Conservation (phyloP, 2,329 filamentous ascomycete genomes). For the Berkeleyomyces rouxiae region DNA sequence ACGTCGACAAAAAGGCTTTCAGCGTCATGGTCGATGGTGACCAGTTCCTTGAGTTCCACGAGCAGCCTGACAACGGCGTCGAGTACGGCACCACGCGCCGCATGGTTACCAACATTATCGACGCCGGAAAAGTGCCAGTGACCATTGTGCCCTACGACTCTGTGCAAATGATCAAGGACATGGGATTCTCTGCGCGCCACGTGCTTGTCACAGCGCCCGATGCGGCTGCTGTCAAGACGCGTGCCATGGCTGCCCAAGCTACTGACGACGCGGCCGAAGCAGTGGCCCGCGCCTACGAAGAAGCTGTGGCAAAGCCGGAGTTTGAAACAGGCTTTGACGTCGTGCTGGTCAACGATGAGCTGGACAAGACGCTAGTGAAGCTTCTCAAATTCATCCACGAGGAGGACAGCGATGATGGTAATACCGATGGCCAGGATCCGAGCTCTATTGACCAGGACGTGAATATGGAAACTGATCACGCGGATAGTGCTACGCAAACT, state of each 20-base stretch:
- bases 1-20: conserved; percentile 39
- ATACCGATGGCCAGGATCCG: not conserved
- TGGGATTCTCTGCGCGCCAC: conserved; percentile 37
- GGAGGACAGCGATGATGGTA: not conserved
- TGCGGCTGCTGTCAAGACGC: conserved; percentile 1
- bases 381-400: conserved; percentile 20
- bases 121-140: conserved; percentile 42
- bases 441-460: not conserved
- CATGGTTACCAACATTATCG: conserved; percentile 33
- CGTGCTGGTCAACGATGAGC: conserved; percentile 19
- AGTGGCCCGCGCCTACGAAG: conserved; percentile 3
- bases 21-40: conserved; percentile 43
- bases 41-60: conserved; percentile 39
- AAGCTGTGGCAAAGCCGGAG: conserved; percentile 16
- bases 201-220: conserved; percentile 33
- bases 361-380: conserved; percentile 16
- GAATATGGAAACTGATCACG: not conserved
- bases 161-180: conserved; percentile 37
- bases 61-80: conserved; percentile 27
- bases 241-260: conserved; percentile 1
- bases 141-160: conserved; percentile 20
- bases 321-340: conserved; percentile 10
- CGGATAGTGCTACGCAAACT: not conserved
- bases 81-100: conserved; percentile 40
- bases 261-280: conserved; percentile 1